Evolutionary conservation across 805 yeast species (phyloP), one percentile per base, ranked within the genome.

Genomic region (Tetrapisispora nanseiensis): DNA sequence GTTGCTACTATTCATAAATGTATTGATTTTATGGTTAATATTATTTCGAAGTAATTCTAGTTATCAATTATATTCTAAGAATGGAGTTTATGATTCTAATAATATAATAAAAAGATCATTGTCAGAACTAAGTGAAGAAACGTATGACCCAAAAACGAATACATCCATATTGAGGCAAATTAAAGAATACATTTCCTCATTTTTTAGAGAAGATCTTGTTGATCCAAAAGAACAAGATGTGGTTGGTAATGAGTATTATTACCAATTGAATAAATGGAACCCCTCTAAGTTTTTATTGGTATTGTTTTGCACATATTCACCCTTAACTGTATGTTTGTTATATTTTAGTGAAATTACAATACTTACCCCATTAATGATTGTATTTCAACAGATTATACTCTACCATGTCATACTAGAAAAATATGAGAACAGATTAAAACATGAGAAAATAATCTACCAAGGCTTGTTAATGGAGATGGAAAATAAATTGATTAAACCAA

Each of bases 401-500:
- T 69, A 69, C 45, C 59, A 60, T 26, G 46, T 74, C 6, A 55
- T 76, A 12, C 52, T 65, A n/a, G 47, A 52, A 29, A 65, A 67
- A 33, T 83, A 75, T 52, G 61, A 72, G 28, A 65, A 61, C 1
- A 63, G 75, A 40, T 43, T 78, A 15, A 63, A 71, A 33, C 89
- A 83, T 59, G 80, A 78, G 47, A 76, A 74, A 41, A 65, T 81
- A 8, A 55, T 83, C 4, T 70, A 70, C 44, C 74, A 72, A 45
- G 86, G 82, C 52, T 73, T 75, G 47, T 65, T 78, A 45, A 71
- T 70, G 29, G 92, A 84, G 51, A 78, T 78, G 51, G 72, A 79
- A 49, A 59, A 69, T 24, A 82, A 83, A 55, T 75, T 69, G 47
- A 80, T 81, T 15, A 70, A 70, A 28, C 87, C 86, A 3, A 70